Conservation (phyloP, 1,284 basidiomycete species). For the Rhodofomes roseus region DNA sequence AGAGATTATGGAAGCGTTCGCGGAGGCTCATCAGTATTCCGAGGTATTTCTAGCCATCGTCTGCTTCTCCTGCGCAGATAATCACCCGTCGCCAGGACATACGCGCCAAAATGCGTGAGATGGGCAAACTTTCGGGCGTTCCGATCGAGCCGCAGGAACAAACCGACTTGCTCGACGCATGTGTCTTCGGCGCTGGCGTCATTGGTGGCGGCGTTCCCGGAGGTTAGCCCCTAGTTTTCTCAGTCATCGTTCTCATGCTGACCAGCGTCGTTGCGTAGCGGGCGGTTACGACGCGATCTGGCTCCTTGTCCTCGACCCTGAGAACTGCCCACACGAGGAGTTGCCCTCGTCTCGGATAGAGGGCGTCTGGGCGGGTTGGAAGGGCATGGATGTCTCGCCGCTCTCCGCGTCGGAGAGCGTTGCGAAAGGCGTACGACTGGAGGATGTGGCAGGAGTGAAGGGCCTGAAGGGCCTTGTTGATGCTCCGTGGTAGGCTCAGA, state of each 20-base stretch:
- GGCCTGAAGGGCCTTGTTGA: slow-evolving; percentile 54
- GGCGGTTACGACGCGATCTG: slow-evolving; percentile 98
- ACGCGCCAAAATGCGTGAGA: slow-evolving; percentile 79
- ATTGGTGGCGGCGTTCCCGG: slow-evolving; percentile 96
- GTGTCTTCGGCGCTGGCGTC: slow-evolving; percentile 76
- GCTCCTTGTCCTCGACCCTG: slow-evolving; percentile 78
- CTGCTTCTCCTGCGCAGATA: not conserved
- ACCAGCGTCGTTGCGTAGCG: slow-evolving; percentile 44
- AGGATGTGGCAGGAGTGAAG: slow-evolving; percentile 53
- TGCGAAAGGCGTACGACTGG: slow-evolving; percentile 67
- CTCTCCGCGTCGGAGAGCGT: slow-evolving; percentile 74
- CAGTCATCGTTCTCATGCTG: slow-evolving; percentile 1
- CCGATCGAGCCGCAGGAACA: slow-evolving; percentile 93
- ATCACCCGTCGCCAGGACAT: slow-evolving; percentile 48
- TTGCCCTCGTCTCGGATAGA: slow-evolving; percentile 49
- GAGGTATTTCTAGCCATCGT: slow-evolving; percentile 40
- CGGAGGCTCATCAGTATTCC: slow-evolving; percentile 50
- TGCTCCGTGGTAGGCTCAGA: slow-evolving; percentile 7
- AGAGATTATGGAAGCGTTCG: slow-evolving; percentile 49
- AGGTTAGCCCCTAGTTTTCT: slow-evolving; percentile 40
- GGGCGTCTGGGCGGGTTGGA: slow-evolving; percentile 72
- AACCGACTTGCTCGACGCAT: slow-evolving; percentile 82
- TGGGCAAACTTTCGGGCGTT: slow-evolving; percentile 79
- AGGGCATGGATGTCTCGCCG: slow-evolving; percentile 75
- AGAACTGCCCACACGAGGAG: slow-evolving; percentile 37